Evolutionary conservation across 1,284 basidiomycete genomes (phyloP).

Genomic region (Ceratobasidium sp.): DNA sequence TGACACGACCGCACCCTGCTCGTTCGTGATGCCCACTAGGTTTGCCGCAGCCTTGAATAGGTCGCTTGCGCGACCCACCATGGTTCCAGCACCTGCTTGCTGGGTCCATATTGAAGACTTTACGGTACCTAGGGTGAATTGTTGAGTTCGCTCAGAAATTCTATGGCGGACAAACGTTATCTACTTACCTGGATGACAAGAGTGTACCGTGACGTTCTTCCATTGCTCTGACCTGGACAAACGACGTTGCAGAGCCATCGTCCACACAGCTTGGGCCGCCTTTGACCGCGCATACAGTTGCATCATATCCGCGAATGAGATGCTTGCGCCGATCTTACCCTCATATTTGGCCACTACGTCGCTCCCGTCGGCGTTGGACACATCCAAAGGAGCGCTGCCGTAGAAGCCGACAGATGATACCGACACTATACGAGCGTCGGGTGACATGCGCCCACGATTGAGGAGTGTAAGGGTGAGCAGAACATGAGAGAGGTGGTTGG

Average conservation of each 20-base stretch:
- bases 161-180: neutral
- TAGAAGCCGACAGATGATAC: constrained; percentile 42
- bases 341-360: constrained; percentile 32
- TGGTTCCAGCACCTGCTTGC: neutral
- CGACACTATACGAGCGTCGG: constrained; percentile 39
- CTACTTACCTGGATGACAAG: constrained; percentile 35
- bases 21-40: constrained; percentile 28
- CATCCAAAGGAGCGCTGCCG: constrained; percentile 25
- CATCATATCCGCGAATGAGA: constrained; percentile 24
- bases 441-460: constrained; percentile 32
- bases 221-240: constrained; percentile 8
- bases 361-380: constrained; percentile 10
- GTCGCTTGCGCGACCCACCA: neutral
- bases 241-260: constrained; percentile 26
- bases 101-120: constrained; percentile 14
- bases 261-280: constrained; percentile 40
- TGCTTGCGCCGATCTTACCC: neutral
- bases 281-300: constrained; percentile 35
- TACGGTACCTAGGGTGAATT: neutral
- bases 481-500: constrained; percentile 39
- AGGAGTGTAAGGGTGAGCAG: constrained; percentile 42
- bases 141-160: neutral
- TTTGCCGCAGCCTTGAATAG: neutral
- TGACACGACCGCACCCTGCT: constrained; percentile 41
- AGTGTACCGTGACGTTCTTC: constrained; percentile 35